These are phyloP conservation scores for Daphne laureola DNA, from an alignment of 441 rosid genomes.

Conservation along the genomic window DNA sequence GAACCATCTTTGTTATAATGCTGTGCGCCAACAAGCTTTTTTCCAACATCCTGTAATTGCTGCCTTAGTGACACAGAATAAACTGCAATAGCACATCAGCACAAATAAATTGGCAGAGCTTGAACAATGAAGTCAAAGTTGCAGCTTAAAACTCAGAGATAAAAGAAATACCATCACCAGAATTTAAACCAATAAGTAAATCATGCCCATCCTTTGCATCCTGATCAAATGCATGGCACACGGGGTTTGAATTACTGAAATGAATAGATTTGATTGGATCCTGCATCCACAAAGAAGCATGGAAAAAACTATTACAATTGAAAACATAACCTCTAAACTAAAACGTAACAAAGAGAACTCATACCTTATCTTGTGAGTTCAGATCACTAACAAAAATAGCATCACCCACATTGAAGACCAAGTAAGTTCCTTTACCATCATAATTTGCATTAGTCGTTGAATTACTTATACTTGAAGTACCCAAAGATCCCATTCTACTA, in stretches of 20 bases:
- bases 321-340: neutral
- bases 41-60: constrained; percentile 89
- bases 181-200: constrained; percentile 78
- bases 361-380: constrained; percentile 97
- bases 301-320: constrained; percentile 8
- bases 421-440: constrained; percentile 95
- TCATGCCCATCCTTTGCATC: constrained; percentile 98
- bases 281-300: constrained; percentile 33
- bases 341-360: constrained; percentile 12
- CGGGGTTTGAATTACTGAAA: constrained; percentile 83
- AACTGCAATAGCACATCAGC: constrained; percentile 45
- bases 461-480: constrained; percentile 56
- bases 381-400: constrained; percentile 89
- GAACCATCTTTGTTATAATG: constrained; percentile 96
- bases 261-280: constrained; percentile 94
- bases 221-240: constrained; percentile 91
- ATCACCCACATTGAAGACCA: constrained; percentile 94
- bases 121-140: constrained; percentile 12
- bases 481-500: constrained; percentile 73
- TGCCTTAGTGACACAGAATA: constrained; percentile 90
- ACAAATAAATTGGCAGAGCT: constrained; percentile 22
- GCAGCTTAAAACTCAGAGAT: constrained; percentile 14
- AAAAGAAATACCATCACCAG: constrained; percentile 84
- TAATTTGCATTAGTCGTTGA: constrained; percentile 63
- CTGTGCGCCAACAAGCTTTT: constrained; percentile 82